Base-by-base conservation (phyloP, 2,329 filamentous ascomycete species). In the Exophiala bonariae region DNA sequence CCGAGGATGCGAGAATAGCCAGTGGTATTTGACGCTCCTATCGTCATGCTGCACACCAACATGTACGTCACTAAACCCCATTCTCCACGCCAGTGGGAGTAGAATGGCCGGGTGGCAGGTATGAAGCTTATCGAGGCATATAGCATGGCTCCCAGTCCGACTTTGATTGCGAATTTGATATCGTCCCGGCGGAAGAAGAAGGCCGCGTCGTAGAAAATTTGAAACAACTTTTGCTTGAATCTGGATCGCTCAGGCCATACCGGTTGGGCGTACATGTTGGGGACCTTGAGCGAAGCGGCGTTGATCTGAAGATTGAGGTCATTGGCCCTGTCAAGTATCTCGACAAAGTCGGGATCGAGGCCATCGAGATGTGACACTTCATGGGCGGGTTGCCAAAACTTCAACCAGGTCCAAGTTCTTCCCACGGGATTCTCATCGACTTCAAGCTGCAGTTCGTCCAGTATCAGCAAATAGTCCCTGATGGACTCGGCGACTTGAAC, bases 31-130 rank as follows among this genome's bases (percentile, higher is more conserved):
- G 90, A 89, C 6, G 93, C 90, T 20, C 93, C 93, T 17, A 96
- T 92, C 0, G 92, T 99, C 90, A 96, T 97, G 30, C 88, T 90
- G 64, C 91, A 95, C 18, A 99, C 93, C 63, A 97, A 83, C 92
- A 97, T 97, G 73, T 96, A 97, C 0, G 90, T 96, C 45, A 99
- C 68, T 2, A 99, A 76, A 17, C 93, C 93, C 93, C 93, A 99
- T 75, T 99, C 93, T 22, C 92, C 92, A 64, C 92, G 79, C 89
- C 91, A 97, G 60, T 86, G 85, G 42, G 83, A 78, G 65, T 96
- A 99, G 16, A 86, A 78, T 0, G 87, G 87, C 42, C 90, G 77
- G 2, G 90, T 95, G 7, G 78, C 72, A 1, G 83, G 80, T 26
- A 96, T 79, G 61, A 96, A 99, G 2, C 93, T 86, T 58, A 95